Evolutionary conservation across 257 asterid species (phyloP).

Genomic region (Avicennia marina): DNA sequence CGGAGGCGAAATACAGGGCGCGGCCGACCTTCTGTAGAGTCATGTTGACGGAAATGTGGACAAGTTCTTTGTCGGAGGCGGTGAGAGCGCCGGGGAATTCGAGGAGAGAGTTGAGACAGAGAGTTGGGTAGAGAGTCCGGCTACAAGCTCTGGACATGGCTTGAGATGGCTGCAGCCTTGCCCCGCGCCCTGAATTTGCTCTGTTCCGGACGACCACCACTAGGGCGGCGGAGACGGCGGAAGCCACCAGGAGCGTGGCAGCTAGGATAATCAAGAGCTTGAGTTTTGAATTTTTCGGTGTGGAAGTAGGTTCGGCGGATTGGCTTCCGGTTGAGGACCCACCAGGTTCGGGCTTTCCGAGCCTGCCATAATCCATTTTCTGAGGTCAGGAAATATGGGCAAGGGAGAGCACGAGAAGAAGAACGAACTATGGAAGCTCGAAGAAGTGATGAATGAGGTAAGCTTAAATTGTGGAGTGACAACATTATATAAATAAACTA

Average conservation of each 20-base stretch:
- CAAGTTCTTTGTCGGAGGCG: slow-evolving; percentile 74
- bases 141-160: slow-evolving; percentile 75
- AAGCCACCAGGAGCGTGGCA: slow-evolving; percentile 39
- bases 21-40: slow-evolving; percentile 64
- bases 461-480: too few species aligned
- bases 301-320: slow-evolving; percentile 19
- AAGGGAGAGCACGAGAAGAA: too few species aligned
- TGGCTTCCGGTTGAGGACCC: slow-evolving; percentile 31
- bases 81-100: slow-evolving; percentile 76
- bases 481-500: too few species aligned
- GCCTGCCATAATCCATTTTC: slow-evolving; percentile 56
- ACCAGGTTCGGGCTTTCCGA: slow-evolving; percentile 40
- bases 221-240: slow-evolving; percentile 47
- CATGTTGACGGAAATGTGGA: slow-evolving; percentile 78
- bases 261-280: slow-evolving; percentile 38
- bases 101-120: slow-evolving; percentile 69
- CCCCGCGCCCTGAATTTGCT: slow-evolving; percentile 7
- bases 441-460: too few species aligned
- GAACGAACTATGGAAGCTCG: too few species aligned
- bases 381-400: background rate
- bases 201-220: slow-evolving; percentile 36
- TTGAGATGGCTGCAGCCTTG: slow-evolving; percentile 40
- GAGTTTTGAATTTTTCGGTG: slow-evolving; percentile 29
- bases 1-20: slow-evolving; percentile 54
- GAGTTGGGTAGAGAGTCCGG: slow-evolving; percentile 55